phyloP scores from a whole-genome alignment of 345 rosid genomes.

The Aquilaria yunnanensis region DNA sequence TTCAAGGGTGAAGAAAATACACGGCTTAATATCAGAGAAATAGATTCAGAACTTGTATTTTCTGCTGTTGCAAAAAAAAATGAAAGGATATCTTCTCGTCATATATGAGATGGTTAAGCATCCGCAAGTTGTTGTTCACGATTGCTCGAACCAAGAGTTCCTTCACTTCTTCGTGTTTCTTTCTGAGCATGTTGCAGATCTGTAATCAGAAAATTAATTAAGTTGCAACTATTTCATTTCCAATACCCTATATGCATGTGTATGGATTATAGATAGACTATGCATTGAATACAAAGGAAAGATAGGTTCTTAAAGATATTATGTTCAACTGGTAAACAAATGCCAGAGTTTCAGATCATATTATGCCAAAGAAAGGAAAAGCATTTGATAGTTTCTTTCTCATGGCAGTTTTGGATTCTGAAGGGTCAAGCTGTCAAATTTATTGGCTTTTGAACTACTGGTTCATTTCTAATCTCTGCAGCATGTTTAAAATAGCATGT shows the following conservation, averaged over 20 bases:
- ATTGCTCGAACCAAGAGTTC: slow-evolving; percentile 74
- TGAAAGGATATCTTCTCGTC: slow-evolving; percentile 85
- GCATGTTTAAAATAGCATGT: too few relatives aligned
- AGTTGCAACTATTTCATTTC: background rate
- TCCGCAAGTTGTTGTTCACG: slow-evolving; percentile 64
- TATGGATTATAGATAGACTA: background rate
- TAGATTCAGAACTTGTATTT: background rate
- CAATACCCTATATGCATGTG: background rate
- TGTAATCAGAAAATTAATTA: slow-evolving; percentile 23
- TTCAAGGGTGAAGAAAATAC: slow-evolving; percentile 41
- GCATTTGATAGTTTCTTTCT: too few relatives aligned
- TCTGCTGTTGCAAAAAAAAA: background rate
- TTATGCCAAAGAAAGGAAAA: too few relatives aligned
- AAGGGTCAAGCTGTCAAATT: too few relatives aligned
- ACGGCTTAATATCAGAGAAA: background rate
- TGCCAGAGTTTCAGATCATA: background rate
- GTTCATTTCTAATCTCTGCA: too few relatives aligned
- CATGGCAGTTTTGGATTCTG: too few relatives aligned
- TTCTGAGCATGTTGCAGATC: slow-evolving; percentile 75
- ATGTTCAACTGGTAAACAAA: background rate
- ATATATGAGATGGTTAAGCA: slow-evolving; percentile 80
- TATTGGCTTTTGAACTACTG: too few relatives aligned
- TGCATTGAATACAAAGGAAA: background rate
- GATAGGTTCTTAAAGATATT: background rate
- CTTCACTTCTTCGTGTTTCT: slow-evolving; percentile 85